Percentiles rank a stretch among this genome's conserved stretches.
Conservation (phyloP, 1,284 basidiomycete genomes). For the Limonomyces culmigenus region DNA sequence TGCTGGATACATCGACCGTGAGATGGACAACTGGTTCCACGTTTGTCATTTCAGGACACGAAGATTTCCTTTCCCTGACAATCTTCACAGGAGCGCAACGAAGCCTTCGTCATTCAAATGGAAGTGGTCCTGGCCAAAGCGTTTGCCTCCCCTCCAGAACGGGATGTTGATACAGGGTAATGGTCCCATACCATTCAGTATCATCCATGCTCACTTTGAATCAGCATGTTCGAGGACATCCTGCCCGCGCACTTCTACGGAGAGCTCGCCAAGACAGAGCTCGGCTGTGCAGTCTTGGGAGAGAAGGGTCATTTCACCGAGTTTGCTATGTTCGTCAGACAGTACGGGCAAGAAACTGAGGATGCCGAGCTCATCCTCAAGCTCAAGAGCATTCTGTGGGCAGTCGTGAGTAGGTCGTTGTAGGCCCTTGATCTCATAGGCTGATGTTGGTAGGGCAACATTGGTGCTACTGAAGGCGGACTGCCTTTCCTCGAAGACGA, state of each 20-base stretch:
- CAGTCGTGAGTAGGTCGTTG: conserved; percentile 67
- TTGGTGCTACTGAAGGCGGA: conserved; percentile 81
- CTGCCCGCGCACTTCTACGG: conserved; percentile 96
- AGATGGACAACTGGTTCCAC: conserved; percentile 93
- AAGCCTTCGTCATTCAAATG: conserved; percentile 74
- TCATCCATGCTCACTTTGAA: conserved; percentile 1
- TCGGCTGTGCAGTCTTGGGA: conserved; percentile 80
- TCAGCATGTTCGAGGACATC: conserved; percentile 66
- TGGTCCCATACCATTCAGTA: background rate
- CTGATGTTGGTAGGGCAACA: conserved; percentile 67
- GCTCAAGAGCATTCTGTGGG: conserved; percentile 94
- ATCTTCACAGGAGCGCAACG: conserved; percentile 81
- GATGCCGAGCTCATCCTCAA: conserved; percentile 76
- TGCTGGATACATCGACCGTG: conserved; percentile 82
- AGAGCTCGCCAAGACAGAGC: conserved; percentile 90
- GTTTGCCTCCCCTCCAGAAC: conserved; percentile 44
- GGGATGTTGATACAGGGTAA: conserved; percentile 41
- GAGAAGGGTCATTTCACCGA: conserved; percentile 87
- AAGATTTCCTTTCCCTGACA: conserved; percentile 1
- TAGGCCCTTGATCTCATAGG: no score
- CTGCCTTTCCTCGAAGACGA: conserved; percentile 92
- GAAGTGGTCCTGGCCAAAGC: conserved; percentile 74
- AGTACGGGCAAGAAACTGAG: conserved; percentile 72
- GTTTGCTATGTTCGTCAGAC: conserved; percentile 80
- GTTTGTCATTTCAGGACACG: conserved; percentile 25